Evolutionary conservation across 179 eudicot species (phyloP), one percentile per base, ranked within the genome.

Genomic region (Beta corolliflora): DNA sequence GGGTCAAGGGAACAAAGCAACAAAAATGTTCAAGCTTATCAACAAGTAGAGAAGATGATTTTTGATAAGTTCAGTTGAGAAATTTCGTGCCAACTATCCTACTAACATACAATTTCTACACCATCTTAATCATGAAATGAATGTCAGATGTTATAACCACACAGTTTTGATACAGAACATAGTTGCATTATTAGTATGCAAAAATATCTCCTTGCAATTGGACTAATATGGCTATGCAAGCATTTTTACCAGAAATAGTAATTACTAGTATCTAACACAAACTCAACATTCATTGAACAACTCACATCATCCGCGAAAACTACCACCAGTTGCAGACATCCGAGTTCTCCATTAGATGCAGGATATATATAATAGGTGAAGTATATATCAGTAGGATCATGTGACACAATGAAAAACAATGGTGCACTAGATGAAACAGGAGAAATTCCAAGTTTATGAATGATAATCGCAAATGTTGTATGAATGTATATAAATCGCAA

Each of bases 21-120:
- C 60, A 52, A 69, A 64, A 60, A n/a, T 29, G 79, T 79, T 83
- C 85, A 83, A 67, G 18, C 82, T 83, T 83, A 83, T 83, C 85
- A 69, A 67, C 78, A 64, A 9, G 13, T 5, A 63, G 3, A 29
- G 69, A 78, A 21, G 77, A 70, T 45, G 64, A 50, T 50, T 36
- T 60, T 60, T 53, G 23, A 75, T 21, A 36, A 63, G 77, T 29
- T 48, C 7, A 19, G 18, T 25, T 54, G 10, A 73, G 25, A 59
- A 48, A 72, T 63, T 79, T 72, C 76, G 54, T 80, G 63, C 60
- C 63, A 61, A 52, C 63, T 60, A 55, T 36, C 25, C 21, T 31
- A 3, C 11, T 46, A 21, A 19, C 74, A 44, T 69, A 48, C 56
- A 10, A n/a, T 71, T 15, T 16, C 16, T 14, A 15, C 9, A 44